Evolutionary conservation across 2,329 filamentous ascomycete species (phyloP).

Genomic region (Parastagonospora avenae): DNA sequence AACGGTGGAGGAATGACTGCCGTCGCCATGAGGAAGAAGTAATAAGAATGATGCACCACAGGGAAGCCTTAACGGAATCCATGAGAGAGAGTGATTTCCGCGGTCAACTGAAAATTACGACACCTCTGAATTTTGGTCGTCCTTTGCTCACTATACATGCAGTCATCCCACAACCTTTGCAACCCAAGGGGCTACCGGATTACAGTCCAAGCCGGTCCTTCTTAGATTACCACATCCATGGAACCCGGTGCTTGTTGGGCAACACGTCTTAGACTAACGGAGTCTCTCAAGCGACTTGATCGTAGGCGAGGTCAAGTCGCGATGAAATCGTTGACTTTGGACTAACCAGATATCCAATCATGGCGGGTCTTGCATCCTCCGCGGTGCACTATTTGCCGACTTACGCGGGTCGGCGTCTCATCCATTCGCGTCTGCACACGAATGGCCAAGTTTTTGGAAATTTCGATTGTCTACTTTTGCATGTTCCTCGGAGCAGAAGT

Average conservation of each 20-base stretch:
- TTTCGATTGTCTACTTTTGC: no score
- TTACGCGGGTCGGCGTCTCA: no score
- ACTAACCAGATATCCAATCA: no score
- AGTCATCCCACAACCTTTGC: neutral
- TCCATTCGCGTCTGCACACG: no score
- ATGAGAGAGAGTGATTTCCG: neutral
- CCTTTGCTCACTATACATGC: neutral
- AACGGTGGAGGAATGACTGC: slow-evolving; percentile 34
- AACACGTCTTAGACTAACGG: neutral
- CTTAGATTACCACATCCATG: neutral
- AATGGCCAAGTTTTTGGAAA: no score
- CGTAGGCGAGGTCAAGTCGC: no score
- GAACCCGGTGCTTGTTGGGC: neutral
- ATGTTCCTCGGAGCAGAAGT: no score
- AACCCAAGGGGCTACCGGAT: neutral
- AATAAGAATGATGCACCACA: neutral
- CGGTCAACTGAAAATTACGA: neutral
- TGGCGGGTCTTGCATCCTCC: no score
- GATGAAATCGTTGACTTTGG: no score
- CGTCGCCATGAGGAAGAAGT: slow-evolving; percentile 22
- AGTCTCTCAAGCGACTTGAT: neutral
- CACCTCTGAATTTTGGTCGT: neutral
- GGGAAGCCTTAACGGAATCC: slow-evolving; percentile 6
- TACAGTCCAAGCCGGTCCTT: neutral
- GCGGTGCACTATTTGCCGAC: no score